Evolutionary conservation across 345 rosid genomes (phyloP), one percentile per base, ranked within the genome.

Genomic region (Turritis glabra): DNA sequence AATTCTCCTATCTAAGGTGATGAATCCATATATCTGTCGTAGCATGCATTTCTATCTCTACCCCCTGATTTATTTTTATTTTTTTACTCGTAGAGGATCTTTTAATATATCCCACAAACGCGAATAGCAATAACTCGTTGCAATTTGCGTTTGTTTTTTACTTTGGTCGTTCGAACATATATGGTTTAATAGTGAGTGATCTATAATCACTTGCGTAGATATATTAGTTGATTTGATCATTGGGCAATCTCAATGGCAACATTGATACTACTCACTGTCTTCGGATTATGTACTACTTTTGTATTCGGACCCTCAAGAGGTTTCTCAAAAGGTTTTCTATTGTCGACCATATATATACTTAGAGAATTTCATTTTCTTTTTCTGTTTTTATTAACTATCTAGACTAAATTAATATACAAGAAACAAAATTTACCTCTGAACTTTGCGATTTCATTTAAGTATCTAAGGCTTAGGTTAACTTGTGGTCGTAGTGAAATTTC

Each of bases 91-190:
- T 58, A 33, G 9, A 10, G 56, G 44, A 43, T 30, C 14, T 70
- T 58, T 40, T 3, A 27, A 10, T 37, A 37, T 37, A 56, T 19
- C 55, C 27, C 11, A 5, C 44, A 29, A 56, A 56, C 23, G 74
- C 37, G 33, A 47, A n/a, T 58, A 11, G 55, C 59, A 32, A 59
- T 46, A 69, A 32, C 8, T 46, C 48, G 9, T n/a, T 72, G 29
- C 60, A 5, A 35, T 59, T 35, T 23, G 50, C 41, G 5, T 40
- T 72, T 27, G 46, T 44, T 44, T 7, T 8, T 44, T 44, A 6
- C 9, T 70, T 70, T 69, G 53, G 73, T 69, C 54, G 53, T 64
- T 69, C 54, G 2, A 55, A 27, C 40, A 9, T 52, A 9, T 52
- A 51, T 52, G 32, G 44, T 72, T 52, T 63, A 52, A 2, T 8